Evolutionary conservation across 2,329 filamentous ascomycete genomes (phyloP), one percentile per base, ranked within the genome.

Genomic region (Penicillium brasilianum): DNA sequence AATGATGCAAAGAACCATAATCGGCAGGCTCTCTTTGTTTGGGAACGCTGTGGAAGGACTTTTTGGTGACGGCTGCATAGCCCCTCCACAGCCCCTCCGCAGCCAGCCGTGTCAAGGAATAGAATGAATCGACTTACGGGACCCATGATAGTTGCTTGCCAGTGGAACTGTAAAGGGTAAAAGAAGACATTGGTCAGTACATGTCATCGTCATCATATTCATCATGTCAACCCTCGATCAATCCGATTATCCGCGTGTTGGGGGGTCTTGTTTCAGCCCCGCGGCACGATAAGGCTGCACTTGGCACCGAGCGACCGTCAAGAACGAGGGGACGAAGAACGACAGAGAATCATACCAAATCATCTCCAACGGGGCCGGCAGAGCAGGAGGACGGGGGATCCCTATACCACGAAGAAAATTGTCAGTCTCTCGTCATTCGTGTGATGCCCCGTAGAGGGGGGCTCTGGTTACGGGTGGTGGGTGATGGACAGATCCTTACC

Each of bases 121-220:
- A 28, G 28, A 36, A 32, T 28, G 74, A 64, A 61, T 71, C 55
- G 60, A 88, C 92, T 88, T 88, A 96, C 92, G 79, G 95, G 95
- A 82, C 95, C 95, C 95, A 99, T 99, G 80, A 99, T 99, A 56
- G 95, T 99, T 75, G 95, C 95, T 89, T 99, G 95, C 95, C 95
- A 99, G 88, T 98, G 95, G 79, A 99, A 99, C 94, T 99, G 73
- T 59, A 51, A 1, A 53, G 73, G 22, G 60, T 56, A 71, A 70
- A 71, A 57, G 71, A 70, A 72, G 49, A 37, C 25, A 74, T 75
- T 68, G 75, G 76, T 73, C 59, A 71, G 69, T 67, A 57, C 54
- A 37, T n/a, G n/a, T n/a, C 25, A 28, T 36, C 22, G 22, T 62
- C 59, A 57, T 60, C 49, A 49, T 32, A 49, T 49, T 16, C 52